Evolutionary conservation across 2,329 filamentous ascomycete species (phyloP).

Genomic region (Corynespora cassiicola): DNA sequence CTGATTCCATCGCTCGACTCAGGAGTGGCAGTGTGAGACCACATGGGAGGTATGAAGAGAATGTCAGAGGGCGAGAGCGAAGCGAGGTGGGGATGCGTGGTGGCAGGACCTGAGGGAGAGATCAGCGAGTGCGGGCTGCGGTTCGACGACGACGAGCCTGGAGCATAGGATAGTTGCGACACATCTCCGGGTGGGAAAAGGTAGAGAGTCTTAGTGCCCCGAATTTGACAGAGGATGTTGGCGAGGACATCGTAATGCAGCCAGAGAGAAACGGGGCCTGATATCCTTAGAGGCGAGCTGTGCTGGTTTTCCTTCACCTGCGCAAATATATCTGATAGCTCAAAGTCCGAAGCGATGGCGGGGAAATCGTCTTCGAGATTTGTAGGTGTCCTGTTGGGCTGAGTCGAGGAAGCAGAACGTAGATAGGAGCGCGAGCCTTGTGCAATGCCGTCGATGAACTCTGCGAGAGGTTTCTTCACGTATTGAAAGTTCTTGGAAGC

Average conservation of each 20-base stretch:
- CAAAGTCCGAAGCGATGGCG: slow-evolving; percentile 71
- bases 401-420: slow-evolving; percentile 74
- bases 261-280: slow-evolving; percentile 85
- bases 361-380: slow-evolving; percentile 76
- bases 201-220: slow-evolving; percentile 74
- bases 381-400: slow-evolving; percentile 74
- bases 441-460: slow-evolving; percentile 67
- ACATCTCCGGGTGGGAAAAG: slow-evolving; percentile 83
- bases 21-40: slow-evolving; percentile 77
- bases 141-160: slow-evolving; percentile 81
- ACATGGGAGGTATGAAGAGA: slow-evolving; percentile 81
- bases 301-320: slow-evolving; percentile 69
- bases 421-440: slow-evolving; percentile 73
- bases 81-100: slow-evolving; percentile 72
- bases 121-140: no score
- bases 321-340: slow-evolving; percentile 66
- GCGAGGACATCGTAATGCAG: slow-evolving; percentile 91
- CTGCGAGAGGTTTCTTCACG: slow-evolving; percentile 68
- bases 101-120: no score
- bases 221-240: slow-evolving; percentile 82
- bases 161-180: slow-evolving; percentile 70
- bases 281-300: slow-evolving; percentile 81
- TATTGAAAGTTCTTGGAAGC: slow-evolving; percentile 84
- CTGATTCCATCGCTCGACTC: slow-evolving; percentile 62
- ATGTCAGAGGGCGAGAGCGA: slow-evolving; percentile 74